These are phyloP conservation scores for Wickerhamiella allomyrinae DNA, from an alignment of 805 yeast species.

Conservation along the genomic window DNA sequence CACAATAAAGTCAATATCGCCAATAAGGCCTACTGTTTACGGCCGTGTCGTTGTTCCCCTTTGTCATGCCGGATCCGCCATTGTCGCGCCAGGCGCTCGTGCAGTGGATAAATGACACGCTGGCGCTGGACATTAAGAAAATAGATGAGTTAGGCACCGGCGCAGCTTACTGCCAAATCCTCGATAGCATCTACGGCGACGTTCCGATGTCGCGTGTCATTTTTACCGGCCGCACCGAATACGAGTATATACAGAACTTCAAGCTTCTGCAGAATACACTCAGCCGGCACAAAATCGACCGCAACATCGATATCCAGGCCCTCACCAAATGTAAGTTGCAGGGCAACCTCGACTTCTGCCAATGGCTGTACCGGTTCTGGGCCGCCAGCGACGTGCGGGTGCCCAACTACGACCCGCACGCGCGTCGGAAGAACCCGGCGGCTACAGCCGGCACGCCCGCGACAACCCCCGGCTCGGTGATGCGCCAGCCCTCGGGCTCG, in stretches of 20 bases:
- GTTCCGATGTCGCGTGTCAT: constrained; percentile 69
- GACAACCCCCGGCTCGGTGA: constrained; percentile 2
- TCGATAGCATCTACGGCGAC: constrained; percentile 74
- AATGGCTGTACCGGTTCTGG: constrained; percentile 84
- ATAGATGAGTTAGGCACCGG: constrained; percentile 95
- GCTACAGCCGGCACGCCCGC: constrained; percentile 5
- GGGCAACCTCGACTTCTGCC: constrained; percentile 86
- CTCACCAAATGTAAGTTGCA: constrained; percentile 80
- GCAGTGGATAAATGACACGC: constrained; percentile 67
- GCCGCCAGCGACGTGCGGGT: constrained; percentile 28
- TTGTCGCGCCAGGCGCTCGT: constrained; percentile 65
- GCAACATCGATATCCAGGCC: constrained; percentile 65
- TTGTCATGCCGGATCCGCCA: neutral
- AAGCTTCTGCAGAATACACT: constrained; percentile 78
- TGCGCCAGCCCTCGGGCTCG: constrained; percentile 1
- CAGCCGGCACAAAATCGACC: constrained; percentile 50
- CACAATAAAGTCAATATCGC: too few relatives aligned
- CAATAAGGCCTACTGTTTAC: too few relatives aligned
- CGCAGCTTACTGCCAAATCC: constrained; percentile 83
- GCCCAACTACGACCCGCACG: constrained; percentile 52
- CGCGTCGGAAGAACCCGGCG: constrained; percentile 30
- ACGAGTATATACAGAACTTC: constrained; percentile 66
- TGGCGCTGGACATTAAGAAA: constrained; percentile 51
- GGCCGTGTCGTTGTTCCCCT: too few relatives aligned
- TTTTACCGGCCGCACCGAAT: constrained; percentile 55